Base-by-base conservation (phyloP, 768 basidiomycete genomes). In the Leccinum disarticulatum region DNA sequence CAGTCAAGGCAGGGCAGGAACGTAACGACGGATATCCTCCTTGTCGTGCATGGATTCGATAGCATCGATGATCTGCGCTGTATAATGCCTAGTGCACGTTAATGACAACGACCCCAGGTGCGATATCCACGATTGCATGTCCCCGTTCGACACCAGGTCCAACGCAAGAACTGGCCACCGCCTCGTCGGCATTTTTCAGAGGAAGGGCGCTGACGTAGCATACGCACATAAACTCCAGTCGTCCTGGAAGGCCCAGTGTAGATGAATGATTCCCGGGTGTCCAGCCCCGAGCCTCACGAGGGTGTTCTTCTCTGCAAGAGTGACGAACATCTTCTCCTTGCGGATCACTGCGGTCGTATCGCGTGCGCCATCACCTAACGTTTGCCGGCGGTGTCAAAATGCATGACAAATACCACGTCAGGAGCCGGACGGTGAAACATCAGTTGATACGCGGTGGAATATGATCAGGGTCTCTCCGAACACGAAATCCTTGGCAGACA, bases 21-120 rank as follows among this genome's bases (percentile, higher is more conserved):
- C 75, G 41, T 54, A 86, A 25, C 25, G 25, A 25, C 3, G 25
- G 25, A 25, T 25, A 25, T 1, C 80, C 96, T 91, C 91, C 65
- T 89, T 89, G 55, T 81, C 79, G 71, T 98, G 97, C 83, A 98
- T 95, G 74, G 88, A 96, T 52, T 85, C 86, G 59, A 98, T 77
- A 0, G 95, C 90, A 64, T 95, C 93, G 38, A 95, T 81, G 41
- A 98, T 81, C 67, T 97, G 94, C 0, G 96, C 95, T 2, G 90
- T 80, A 70, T 98, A 98, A 72, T 91, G 90, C 49, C 87, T 82
- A 0, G 90, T 81, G 57, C 91, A 95, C 6, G 76, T 66, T 6
- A 88, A 71, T 25, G 91, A 92, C 49, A 99, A 77, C 1, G 97
- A 98, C 17, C 97, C 97, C 60, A 93, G 77, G 55, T 81, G 82